phyloP scores from a whole-genome alignment of 106 monocot species.

The Dioscorea zingiberensis region DNA sequence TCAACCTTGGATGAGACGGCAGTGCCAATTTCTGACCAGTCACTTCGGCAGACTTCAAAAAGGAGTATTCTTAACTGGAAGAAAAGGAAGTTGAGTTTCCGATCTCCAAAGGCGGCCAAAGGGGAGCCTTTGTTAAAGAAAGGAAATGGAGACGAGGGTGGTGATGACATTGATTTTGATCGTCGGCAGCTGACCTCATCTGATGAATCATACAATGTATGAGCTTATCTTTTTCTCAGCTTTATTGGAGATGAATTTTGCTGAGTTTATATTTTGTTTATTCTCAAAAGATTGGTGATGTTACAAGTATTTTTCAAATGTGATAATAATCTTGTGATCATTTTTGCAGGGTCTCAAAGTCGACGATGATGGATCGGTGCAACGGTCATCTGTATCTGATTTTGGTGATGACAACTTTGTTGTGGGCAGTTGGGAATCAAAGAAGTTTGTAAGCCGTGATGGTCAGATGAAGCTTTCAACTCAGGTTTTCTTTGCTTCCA shows the following conservation, averaged over 20 bases:
- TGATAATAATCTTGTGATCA: too few species aligned
- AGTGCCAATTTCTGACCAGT: constrained; percentile 19
- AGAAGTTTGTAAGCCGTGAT: constrained; percentile 59
- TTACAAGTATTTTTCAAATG: too few species aligned
- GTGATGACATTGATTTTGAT: constrained; percentile 84
- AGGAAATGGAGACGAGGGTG: constrained; percentile 61
- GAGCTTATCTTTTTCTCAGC: too few species aligned
- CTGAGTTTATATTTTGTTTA: too few species aligned
- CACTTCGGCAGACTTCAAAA: constrained; percentile 21
- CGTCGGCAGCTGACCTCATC: constrained; percentile 66
- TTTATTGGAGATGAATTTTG: too few species aligned
- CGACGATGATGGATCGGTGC: constrained; percentile 21
- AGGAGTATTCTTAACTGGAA: constrained; percentile 62
- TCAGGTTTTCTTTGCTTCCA: constrained; percentile 80
- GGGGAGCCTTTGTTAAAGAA: constrained; percentile 80
- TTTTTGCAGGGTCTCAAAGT: constrained; percentile 36
- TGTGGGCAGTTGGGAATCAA: constrained; percentile 71
- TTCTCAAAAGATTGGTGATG: too few species aligned
- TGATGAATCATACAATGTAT: constrained; percentile 47
- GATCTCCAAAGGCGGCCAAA: constrained; percentile 42
- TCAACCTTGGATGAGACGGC: constrained; percentile 23
- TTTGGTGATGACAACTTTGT: constrained; percentile 75
- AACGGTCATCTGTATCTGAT: constrained; percentile 27
- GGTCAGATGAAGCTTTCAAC: constrained; percentile 56
- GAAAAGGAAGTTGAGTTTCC: constrained; percentile 37